Evolutionary conservation across 2,329 filamentous ascomycete genomes (phyloP).

Genomic region (Diaporthe vexans): DNA sequence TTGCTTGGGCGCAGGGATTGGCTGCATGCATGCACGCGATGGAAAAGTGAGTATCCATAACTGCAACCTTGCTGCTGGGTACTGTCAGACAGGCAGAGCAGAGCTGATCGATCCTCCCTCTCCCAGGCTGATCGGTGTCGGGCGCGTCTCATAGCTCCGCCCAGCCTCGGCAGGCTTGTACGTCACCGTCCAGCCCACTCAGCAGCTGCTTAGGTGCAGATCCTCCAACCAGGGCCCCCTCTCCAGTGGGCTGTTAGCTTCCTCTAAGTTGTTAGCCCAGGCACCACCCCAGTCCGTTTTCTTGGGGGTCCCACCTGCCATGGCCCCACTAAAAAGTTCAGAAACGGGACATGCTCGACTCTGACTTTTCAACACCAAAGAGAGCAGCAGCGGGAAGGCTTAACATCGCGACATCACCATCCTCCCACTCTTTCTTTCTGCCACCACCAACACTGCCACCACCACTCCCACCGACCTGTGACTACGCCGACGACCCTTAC

Average conservation of each 20-base stretch:
- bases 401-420: not conserved
- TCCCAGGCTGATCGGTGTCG: not conserved
- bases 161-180: slow-evolving; percentile 29
- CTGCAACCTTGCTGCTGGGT: no score
- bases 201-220: slow-evolving; percentile 10
- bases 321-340: slow-evolving; percentile 34
- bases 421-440: not conserved
- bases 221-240: slow-evolving; percentile 13
- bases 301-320: not conserved
- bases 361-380: slow-evolving; percentile 27
- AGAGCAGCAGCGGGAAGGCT: no score
- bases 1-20: not conserved
- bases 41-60: no score
- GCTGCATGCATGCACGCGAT: not conserved
- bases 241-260: not conserved
- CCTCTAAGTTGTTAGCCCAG: not conserved
- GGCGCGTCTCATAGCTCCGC: slow-evolving; percentile 19
- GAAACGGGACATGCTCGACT: slow-evolving; percentile 10
- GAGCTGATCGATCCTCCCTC: slow-evolving; percentile 20
- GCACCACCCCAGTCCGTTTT: slow-evolving; percentile 1
- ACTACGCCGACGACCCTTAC: no score
- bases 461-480: no score
- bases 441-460: not conserved
- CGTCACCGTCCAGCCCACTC: slow-evolving; percentile 13
- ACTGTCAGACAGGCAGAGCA: no score